Conservation (phyloP, 352 stramenopile genomes). For the Pythium folliculosum region DNA sequence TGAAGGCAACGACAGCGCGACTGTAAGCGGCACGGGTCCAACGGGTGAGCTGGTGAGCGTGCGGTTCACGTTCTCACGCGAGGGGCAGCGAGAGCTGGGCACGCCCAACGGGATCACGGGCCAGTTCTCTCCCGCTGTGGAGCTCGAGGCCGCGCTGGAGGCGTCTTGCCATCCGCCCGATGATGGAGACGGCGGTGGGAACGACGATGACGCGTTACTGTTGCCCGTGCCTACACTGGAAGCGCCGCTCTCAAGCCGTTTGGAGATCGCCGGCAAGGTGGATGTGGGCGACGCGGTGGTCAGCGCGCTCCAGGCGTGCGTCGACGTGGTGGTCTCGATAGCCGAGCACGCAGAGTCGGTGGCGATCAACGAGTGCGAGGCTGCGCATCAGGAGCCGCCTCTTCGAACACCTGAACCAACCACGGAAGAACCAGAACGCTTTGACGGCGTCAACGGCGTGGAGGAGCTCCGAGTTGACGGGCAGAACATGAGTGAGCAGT, state of each 20-base stretch:
- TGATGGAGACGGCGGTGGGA: not conserved
- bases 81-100: constrained; percentile 19
- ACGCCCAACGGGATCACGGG: constrained; percentile 29
- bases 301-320: constrained; percentile 30
- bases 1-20: not conserved
- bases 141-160: constrained; percentile 53
- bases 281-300: constrained; percentile 29
- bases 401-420: too few species aligned
- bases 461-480: too few species aligned
- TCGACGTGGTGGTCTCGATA: constrained; percentile 27
- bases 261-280: not conserved
- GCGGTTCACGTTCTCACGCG: constrained; percentile 58
- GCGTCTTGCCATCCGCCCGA: constrained; percentile 17
- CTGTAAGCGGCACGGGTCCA: constrained; percentile 26
- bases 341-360: not conserved
- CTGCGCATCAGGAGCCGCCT: too few species aligned
- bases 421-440: too few species aligned
- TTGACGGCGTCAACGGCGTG: too few species aligned
- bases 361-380: too few species aligned
- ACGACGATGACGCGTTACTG: constrained; percentile 7
- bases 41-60: constrained; percentile 44
- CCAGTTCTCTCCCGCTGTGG: constrained; percentile 55
- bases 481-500: too few species aligned
- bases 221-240: constrained; percentile 7
- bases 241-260: constrained; percentile 10